These are phyloP conservation scores for Penicillium crystallinum DNA, from an alignment of 495 filamentous ascomycete genomes.

Conservation along the genomic window DNA sequence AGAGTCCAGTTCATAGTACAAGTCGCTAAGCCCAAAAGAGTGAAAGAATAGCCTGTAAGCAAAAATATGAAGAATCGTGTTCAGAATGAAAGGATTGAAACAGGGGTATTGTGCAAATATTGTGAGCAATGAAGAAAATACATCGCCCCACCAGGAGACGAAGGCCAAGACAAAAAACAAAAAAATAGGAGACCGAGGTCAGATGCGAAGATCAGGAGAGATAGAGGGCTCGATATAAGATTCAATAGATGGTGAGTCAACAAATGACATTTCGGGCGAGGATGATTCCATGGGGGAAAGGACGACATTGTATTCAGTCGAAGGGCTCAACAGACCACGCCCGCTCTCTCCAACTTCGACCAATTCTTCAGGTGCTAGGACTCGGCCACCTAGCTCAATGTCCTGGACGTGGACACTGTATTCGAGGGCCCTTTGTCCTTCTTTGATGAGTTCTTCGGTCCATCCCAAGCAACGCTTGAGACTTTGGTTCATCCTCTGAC, in stretches of 20 bases:
- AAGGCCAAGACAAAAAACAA: constrained; percentile 13
- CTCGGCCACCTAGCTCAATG: constrained; percentile 74
- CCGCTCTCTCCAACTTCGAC: constrained; percentile 45
- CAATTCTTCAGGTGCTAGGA: constrained; percentile 64
- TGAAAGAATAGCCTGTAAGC: constrained; percentile 4
- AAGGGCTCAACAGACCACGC: constrained; percentile 34
- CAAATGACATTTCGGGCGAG: constrained; percentile 3
- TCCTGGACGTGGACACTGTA: constrained; percentile 73
- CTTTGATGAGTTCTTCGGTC: constrained; percentile 84
- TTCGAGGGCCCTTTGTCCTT: constrained; percentile 79
- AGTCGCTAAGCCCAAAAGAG: neutral
- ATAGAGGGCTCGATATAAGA: neutral
- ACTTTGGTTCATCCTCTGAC: constrained; percentile 89
- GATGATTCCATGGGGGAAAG: constrained; percentile 5
- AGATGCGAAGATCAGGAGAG: neutral
- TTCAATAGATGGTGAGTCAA: constrained; percentile 12
- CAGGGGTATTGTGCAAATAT: constrained; percentile 23
- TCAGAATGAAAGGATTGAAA: constrained; percentile 10
- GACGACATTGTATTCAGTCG: constrained; percentile 11
- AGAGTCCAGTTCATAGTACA: constrained; percentile 8
- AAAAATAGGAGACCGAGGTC: too few relatives aligned
- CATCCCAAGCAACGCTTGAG: constrained; percentile 79
- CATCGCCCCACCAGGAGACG: constrained; percentile 25
- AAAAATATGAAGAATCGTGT: constrained; percentile 1
- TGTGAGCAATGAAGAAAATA: constrained; percentile 6